A percentile compares a stretch with the other conserved stretches of the same genome.
phyloP scores from a whole-genome alignment of 2,329 filamentous ascomycete genomes.

The Aspergillus udagawae region DNA sequence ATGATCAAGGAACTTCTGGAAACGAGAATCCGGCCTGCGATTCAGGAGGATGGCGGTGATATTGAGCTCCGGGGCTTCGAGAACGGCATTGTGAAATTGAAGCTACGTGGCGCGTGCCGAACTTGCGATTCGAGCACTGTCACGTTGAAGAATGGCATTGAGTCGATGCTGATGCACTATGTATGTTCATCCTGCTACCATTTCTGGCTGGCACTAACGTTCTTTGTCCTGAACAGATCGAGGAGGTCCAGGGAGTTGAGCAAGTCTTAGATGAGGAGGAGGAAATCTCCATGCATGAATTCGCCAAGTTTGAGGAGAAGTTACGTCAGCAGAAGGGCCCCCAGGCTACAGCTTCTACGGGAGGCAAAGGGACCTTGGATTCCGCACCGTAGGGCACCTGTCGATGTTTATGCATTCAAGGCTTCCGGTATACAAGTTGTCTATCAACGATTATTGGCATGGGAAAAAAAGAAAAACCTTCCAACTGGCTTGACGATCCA shows the following conservation, averaged over 20 bases:
- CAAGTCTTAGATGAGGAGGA: conserved; percentile 92
- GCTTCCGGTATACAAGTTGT: background rate
- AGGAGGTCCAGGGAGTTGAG: conserved; percentile 88
- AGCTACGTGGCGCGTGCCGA: conserved; percentile 86
- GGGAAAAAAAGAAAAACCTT: too few relatives aligned
- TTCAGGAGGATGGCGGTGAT: conserved; percentile 96
- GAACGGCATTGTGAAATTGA: conserved; percentile 77
- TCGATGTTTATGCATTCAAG: background rate
- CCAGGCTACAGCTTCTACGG: conserved; percentile 47
- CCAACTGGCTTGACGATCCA: background rate
- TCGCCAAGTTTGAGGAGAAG: conserved; percentile 93
- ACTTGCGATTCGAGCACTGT: conserved; percentile 97
- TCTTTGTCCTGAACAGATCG: conserved; percentile 59
- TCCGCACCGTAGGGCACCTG: conserved; percentile 32
- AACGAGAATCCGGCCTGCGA: conserved; percentile 88
- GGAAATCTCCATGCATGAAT: conserved; percentile 79
- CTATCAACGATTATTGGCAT: background rate
- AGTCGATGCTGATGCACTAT: conserved; percentile 97
- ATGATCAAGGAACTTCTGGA: conserved; percentile 99
- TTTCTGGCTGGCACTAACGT: conserved; percentile 4
- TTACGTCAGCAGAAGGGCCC: conserved; percentile 56
- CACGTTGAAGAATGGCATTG: conserved; percentile 94
- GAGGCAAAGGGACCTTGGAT: conserved; percentile 52
- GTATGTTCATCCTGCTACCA: conserved; percentile 47
- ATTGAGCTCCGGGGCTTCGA: conserved; percentile 93